Evolutionary conservation across 805 yeast genomes (phyloP), one percentile per base, ranked within the genome.

Genomic region (Saccharomycopsis selenospora): DNA sequence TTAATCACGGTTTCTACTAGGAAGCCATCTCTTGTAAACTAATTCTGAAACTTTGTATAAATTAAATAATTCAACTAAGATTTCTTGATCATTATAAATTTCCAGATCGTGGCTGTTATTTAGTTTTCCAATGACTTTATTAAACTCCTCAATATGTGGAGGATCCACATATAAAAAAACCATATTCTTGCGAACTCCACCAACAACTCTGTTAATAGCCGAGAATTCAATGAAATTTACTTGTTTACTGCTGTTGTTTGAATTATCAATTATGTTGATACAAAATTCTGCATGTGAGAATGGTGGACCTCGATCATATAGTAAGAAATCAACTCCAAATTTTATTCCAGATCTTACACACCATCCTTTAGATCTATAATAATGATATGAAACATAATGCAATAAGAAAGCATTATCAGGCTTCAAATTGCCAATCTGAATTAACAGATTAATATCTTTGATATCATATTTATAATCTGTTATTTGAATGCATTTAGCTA

Each of bases 221-320:
- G 87, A 79, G 46, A 77, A 70, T 22, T 51, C 47, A 8, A 36
- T 43, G 22, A 78, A 90, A 55, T 25, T 47, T 44, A 48, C 66
- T 65, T 28, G 61, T 52, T 6, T 61, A 68, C 20, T 63, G 66
- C 10, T 57, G 57, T 8, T 40, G 17, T 30, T 23, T 41, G 63
- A 63, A 40, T 67, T 64, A 1, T 75, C 71, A 24, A 78, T 50
- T 4, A 85, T 67, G 42, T 75, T 59, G 2, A 87, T 67, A 4
- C 91, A 86, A 62, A 78, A 86, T 61, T 89, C 95, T 0, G 99
- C 97, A 62, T 93, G 99, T 45, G 83, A 79, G 62, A 90, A 88
- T 1, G 97, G 97, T 6, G 98, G 99, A 0, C 99, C 99, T 50
- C 91, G 71, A 47, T 82, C 79, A 63, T 93, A 93, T 3, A 93